Conservation (phyloP, 768 basidiomycete species). For the Collybia mongolica region DNA sequence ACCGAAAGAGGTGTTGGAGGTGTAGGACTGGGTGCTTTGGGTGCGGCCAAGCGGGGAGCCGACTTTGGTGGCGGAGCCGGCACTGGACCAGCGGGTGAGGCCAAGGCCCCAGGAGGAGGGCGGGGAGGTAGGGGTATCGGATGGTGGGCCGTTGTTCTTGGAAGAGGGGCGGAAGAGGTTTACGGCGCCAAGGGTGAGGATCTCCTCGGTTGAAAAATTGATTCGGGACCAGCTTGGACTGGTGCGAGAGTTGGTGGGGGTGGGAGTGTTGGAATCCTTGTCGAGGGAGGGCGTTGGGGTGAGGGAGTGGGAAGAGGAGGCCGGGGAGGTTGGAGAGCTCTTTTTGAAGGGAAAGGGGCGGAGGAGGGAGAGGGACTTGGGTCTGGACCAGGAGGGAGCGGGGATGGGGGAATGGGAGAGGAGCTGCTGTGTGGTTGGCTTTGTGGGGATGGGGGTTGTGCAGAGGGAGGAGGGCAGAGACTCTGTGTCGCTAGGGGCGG, state of each 20-base stretch:
- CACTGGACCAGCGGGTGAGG: conserved; percentile 28
- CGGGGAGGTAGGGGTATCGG: conserved; percentile 23
- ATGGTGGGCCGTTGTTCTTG: conserved; percentile 17
- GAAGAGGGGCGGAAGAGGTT: conserved; percentile 38
- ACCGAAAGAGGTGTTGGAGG: conserved; percentile 15
- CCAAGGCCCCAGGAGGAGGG: conserved; percentile 7
- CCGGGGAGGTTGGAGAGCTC: conserved; percentile 23
- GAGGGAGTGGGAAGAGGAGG: conserved; percentile 29
- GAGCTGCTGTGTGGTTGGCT: conserved; percentile 23
- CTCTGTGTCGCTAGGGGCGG: conserved; percentile 5
- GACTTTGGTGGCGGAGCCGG: conserved; percentile 13
- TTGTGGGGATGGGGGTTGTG: conserved; percentile 17
- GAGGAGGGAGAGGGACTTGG: conserved; percentile 16
- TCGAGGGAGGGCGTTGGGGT: conserved; percentile 39
- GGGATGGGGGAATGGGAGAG: conserved; percentile 16
- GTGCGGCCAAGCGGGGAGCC: conserved; percentile 30
- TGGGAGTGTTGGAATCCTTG: conserved; percentile 6
- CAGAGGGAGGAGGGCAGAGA: conserved; percentile 5
- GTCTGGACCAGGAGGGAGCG: conserved; percentile 25
- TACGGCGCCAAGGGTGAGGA: conserved; percentile 35
- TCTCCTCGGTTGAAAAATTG: conserved; percentile 29
- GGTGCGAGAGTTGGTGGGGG: conserved; percentile 9
- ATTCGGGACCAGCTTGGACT: conserved; percentile 12
- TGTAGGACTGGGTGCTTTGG: conserved; percentile 31
- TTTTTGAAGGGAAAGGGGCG: conserved; percentile 16